These are phyloP conservation scores for Cucurbita moschata DNA, from an alignment of 306 rosid species.

Conservation along the genomic window DNA sequence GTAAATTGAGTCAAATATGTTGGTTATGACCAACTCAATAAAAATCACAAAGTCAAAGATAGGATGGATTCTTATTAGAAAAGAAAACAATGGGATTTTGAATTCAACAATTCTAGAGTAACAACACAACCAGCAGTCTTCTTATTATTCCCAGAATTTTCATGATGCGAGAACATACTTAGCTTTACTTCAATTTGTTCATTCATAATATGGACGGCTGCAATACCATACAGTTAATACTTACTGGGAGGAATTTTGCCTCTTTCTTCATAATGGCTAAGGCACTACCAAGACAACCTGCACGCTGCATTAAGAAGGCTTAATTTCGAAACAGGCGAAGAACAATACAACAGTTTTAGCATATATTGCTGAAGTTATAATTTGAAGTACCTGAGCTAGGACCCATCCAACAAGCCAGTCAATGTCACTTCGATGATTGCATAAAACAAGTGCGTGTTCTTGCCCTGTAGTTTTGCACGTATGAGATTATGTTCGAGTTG, in stretches of 20 bases:
- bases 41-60: too few species aligned
- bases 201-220: not conserved
- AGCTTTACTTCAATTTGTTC: not conserved
- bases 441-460: conserved; percentile 67
- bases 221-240: conserved; percentile 10
- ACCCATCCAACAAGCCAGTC: conserved; percentile 97
- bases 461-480: conserved; percentile 34
- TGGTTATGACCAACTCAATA: too few species aligned
- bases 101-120: not conserved
- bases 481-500: not conserved
- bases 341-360: not conserved
- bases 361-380: not conserved
- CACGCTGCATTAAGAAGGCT: conserved; percentile 33
- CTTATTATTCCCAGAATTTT: not conserved
- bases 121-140: not conserved
- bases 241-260: conserved; percentile 56
- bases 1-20: too few species aligned
- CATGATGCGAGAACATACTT: not conserved
- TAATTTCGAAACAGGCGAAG: not conserved
- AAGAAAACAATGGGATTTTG: not conserved
- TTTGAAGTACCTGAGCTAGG: conserved; percentile 62
- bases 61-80: too few species aligned
- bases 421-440: conserved; percentile 88
- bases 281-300: conserved; percentile 81
- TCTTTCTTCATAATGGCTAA: conserved; percentile 73